Percentiles rank a stretch among this genome's conserved stretches.
Conservation (phyloP, 2,329 filamentous ascomycete genomes). For the Aureobasidium leucospermi region DNA sequence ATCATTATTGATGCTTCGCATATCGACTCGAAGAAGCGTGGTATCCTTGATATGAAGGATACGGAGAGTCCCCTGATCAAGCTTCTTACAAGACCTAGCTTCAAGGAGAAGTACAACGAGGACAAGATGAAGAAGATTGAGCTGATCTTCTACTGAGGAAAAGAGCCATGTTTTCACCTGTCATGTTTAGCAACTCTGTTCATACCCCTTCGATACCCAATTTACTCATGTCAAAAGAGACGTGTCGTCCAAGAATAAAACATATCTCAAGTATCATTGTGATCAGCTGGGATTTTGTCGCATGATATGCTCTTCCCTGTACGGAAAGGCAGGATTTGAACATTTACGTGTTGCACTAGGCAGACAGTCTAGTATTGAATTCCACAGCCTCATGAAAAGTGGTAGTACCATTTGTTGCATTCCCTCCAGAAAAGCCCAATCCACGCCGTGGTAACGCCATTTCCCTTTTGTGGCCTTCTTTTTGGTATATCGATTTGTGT, state of each 20-base stretch:
- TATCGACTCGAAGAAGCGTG: conserved; percentile 89
- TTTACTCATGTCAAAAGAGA: neutral
- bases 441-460: neutral
- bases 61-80: conserved; percentile 72
- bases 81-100: conserved; percentile 62
- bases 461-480: neutral
- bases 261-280: too few species aligned
- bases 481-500: conserved; percentile 5
- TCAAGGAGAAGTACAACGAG: conserved; percentile 58
- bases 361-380: neutral
- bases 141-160: conserved; percentile 57
- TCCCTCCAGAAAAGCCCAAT: neutral
- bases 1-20: conserved; percentile 87
- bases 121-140: conserved; percentile 46
- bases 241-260: too few species aligned
- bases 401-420: neutral
- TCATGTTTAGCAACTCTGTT: neutral
- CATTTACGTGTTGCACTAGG: neutral
- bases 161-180: neutral
- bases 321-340: neutral
- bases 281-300: too few species aligned
- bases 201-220: neutral
- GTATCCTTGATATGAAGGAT: conserved; percentile 92
- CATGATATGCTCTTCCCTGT: neutral
- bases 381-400: neutral